Percentiles rank a stretch among this genome's conserved stretches.
Evolutionary conservation across 148 eudicot species (phyloP).

Genomic region (Fagopyrum tataricum): DNA sequence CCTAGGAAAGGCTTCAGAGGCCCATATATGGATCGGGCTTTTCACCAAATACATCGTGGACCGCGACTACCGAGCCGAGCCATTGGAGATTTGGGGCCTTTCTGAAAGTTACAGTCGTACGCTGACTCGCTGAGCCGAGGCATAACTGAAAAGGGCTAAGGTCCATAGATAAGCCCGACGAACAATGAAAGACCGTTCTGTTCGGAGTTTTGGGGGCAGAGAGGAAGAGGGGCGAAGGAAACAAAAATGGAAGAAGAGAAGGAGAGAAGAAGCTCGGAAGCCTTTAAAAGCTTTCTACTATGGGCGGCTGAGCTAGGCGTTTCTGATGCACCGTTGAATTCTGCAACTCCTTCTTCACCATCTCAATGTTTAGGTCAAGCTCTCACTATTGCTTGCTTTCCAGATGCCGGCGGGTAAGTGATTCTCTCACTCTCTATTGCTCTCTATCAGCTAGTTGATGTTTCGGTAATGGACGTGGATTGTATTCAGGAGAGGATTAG

Average conservation of each 20-base stretch:
- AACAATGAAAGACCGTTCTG: not conserved
- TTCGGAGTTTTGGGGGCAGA: not conserved
- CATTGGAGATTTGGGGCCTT: no score
- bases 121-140: no score
- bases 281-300: conserved; percentile 44
- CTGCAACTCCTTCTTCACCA: conserved; percentile 7
- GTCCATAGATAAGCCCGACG: not conserved
- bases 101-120: no score
- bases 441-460: not conserved
- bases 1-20: no score
- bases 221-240: not conserved
- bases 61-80: no score
- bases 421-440: not conserved
- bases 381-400: conserved; percentile 52
- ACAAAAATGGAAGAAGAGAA: conserved; percentile 12
- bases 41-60: no score
- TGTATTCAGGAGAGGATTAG: conserved; percentile 76
- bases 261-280: conserved; percentile 24
- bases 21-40: no score
- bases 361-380: conserved; percentile 47
- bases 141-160: not conserved
- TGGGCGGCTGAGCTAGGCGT: conserved; percentile 67
- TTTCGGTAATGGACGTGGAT: not conserved
- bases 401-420: conserved; percentile 69
- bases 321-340: conserved; percentile 35